Evolutionary conservation across 805 yeast genomes (phyloP).

Genomic region (Starmerella tilneyi): DNA sequence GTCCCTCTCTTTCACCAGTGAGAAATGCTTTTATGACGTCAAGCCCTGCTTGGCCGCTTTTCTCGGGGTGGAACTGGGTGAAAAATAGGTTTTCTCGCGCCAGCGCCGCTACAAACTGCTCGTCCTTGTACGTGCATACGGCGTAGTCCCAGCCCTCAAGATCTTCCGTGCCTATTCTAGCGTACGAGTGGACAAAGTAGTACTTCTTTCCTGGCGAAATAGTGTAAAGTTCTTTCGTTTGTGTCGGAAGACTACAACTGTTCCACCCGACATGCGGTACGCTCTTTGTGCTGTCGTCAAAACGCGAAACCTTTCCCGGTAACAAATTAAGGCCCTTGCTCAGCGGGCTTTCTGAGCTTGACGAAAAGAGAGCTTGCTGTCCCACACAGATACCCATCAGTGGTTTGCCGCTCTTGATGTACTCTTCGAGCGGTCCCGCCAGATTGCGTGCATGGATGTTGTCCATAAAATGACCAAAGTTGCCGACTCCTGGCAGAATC

Average conservation of each 20-base stretch:
- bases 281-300: slow-evolving; percentile 54
- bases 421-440: slow-evolving; percentile 52
- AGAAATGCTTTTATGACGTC: slow-evolving; percentile 65
- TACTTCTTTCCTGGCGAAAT: slow-evolving; percentile 60
- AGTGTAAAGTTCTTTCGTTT: slow-evolving; percentile 41
- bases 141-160: slow-evolving; percentile 58
- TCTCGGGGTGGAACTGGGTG: slow-evolving; percentile 98
- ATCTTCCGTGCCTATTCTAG: slow-evolving; percentile 20
- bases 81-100: slow-evolving; percentile 73
- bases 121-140: slow-evolving; percentile 61
- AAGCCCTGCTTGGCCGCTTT: slow-evolving; percentile 86
- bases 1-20: slow-evolving; percentile 34
- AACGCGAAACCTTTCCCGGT: slow-evolving; percentile 45
- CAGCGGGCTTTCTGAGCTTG: slow-evolving; percentile 63
- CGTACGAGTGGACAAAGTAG: slow-evolving; percentile 88
- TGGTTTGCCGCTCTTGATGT: slow-evolving; percentile 68
- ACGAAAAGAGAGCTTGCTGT: slow-evolving; percentile 67
- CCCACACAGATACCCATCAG: slow-evolving; percentile 98
- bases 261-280: slow-evolving; percentile 99
- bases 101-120: slow-evolving; percentile 74
- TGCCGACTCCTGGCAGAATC: slow-evolving; percentile 94
- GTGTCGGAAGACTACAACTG: slow-evolving; percentile 29
- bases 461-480: slow-evolving; percentile 84
- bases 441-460: slow-evolving; percentile 54
- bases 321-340: slow-evolving; percentile 54